Evolutionary conservation across 2,329 filamentous ascomycete genomes (phyloP), one percentile per base, ranked within the genome.

Genomic region (Verticillium zaregamsianum): DNA sequence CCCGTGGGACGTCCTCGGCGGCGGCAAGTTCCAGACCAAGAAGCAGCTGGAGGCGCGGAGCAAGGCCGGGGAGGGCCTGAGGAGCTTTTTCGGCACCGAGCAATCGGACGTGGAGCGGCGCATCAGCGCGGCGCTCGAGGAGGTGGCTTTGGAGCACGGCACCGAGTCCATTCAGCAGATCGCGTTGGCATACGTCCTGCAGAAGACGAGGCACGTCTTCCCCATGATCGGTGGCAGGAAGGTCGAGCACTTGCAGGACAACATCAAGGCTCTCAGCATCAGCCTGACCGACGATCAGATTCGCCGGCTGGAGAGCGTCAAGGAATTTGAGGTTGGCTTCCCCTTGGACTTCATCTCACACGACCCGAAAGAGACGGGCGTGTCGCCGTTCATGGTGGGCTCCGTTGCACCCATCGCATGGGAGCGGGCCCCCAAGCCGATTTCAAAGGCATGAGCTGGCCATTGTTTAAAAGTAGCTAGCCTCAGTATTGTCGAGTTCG

Each of bases 1-100:
- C 0, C 86, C 87, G 0, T 90, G 85, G 85, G 86, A 84, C 58
- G 82, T 81, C 0, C 73, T 87, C 6, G 84, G 84, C 20, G 79
- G 73, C 74, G 83, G 83, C 49, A 74, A 76, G 60, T 81, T 84
- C 71, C 79, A 82, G 70, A 74, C 76, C 17, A 68, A 69, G 60
- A 72, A 72, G 60, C 68, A 70, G 59, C 33, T 77, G 55, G 72
- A 74, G 61, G 66, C 70, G 60, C 66, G 72, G 35, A 62, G 67
- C 62, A 58, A 71, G 5, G 39, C 59, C 1, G 79, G 77, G 40
- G 80, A 82, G 69, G 75, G 72, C 60, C 74, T 72, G 65, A 77
- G 68, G 65, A 61, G n/a, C 37, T 57, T 71, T n/a, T 61, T 69
- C 2, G 59, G 55, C 20, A 64, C 75, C 64, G 58, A 64, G 49